Percentiles rank a stretch among this genome's conserved stretches.
Evolutionary conservation across 495 filamentous ascomycete genomes (phyloP).

Genomic region (Aeminium ludgeri): DNA sequence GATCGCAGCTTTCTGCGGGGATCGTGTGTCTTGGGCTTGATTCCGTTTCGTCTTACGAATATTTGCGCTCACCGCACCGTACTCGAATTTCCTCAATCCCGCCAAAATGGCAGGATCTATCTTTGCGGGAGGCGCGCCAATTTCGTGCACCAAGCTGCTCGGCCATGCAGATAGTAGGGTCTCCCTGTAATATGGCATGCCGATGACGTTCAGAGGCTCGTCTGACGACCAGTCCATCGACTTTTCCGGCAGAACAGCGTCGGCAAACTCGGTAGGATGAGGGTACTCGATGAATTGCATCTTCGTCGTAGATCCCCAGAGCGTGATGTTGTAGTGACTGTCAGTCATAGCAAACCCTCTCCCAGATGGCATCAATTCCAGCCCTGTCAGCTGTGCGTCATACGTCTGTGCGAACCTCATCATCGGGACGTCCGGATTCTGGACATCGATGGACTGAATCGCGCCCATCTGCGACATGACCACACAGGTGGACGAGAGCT

Average conservation of each 20-base stretch:
- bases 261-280: conserved; percentile 60
- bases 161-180: conserved; percentile 79
- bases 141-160: conserved; percentile 59
- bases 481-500: conserved; percentile 80
- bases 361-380: conserved; percentile 82
- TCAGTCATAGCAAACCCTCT: conserved; percentile 76
- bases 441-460: conserved; percentile 83
- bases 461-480: conserved; percentile 80
- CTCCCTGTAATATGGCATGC: conserved; percentile 89
- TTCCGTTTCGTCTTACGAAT: conserved; percentile 57
- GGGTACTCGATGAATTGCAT: conserved; percentile 77
- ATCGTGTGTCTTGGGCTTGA: conserved; percentile 66
- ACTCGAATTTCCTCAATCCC: conserved; percentile 48
- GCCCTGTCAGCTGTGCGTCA: conserved; percentile 45
- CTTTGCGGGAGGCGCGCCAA: conserved; percentile 63
- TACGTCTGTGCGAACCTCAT: conserved; percentile 70
- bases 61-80: conserved; percentile 61
- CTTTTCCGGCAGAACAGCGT: conserved; percentile 35
- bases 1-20: conserved; percentile 34
- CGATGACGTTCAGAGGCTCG: conserved; percentile 64
- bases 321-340: conserved; percentile 55
- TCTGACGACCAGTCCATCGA: conserved; percentile 54
- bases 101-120: conserved; percentile 57
- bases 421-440: conserved; percentile 80
- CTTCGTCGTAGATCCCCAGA: conserved; percentile 87